Base-by-base conservation (phyloP, 129 eudicot species). In the Deinandra increscens region DNA sequence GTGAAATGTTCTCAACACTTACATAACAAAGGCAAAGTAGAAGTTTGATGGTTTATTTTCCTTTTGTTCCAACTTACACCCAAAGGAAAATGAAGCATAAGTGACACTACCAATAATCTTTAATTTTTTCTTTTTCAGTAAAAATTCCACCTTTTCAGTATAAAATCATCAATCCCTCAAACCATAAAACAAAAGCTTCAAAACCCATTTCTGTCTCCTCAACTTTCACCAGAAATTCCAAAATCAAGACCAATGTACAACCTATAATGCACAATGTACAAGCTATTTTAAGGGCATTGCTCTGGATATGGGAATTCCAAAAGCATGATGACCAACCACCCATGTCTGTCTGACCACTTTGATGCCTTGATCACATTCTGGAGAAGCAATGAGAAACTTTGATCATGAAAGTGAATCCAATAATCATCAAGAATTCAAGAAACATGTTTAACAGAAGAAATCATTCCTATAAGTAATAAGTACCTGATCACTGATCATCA, bases 71-170 rank as follows among this genome's bases (percentile, higher is more conserved):
- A 39, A 67, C 58, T 75, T 75, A 75, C 80, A 76, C 59, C 70
- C 70, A 60, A 69, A 60, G 64, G 81, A 69, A 77, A 77, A 77
- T 77, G 81, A 77, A 69, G 61, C 41, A 60, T 76, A 74, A 75
- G 79, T 56, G 74, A 75, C 70, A 72, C 79, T 13, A 55, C 66
- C 75, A 76, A 39, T 50, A 69, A 63, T 77, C 81, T 77, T 77
- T 77, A 69, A 69, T 76, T 77, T 77, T 77, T 4, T 37, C 81
- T 77, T 77, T 77, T 77, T 77, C 81, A 69, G 81, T 77, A 77
- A 77, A 76, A 69, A 61, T 60, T 61, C 45, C 66, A 69, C 76
- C 81, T 76, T 76, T 76, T 60, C 81, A 76, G 75, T 76, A 61
- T 39, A 69, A 69, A 76, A 60, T 68, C 70, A 76, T 69, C 22